phyloP scores from a whole-genome alignment of 2,329 filamentous ascomycete genomes.

The Botrytis hyacinthi region DNA sequence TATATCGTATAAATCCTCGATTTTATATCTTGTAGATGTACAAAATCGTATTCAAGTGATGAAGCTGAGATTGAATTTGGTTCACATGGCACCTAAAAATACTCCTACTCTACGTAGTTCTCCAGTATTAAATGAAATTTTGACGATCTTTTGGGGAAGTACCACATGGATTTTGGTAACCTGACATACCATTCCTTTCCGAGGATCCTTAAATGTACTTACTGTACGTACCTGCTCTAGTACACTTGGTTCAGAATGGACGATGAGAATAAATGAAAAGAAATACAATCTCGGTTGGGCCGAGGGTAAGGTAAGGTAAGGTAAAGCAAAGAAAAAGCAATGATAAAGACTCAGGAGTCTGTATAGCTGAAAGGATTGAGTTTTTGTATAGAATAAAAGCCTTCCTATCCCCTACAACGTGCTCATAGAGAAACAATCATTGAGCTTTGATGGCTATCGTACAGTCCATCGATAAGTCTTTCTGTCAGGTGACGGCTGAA shows the following conservation, averaged over 20 bases:
- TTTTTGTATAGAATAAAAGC: not conserved
- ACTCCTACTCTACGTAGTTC: not conserved
- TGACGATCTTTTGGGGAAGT: slow-evolving; percentile 1
- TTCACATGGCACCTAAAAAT: not conserved
- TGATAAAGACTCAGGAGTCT: not conserved
- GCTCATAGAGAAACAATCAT: not conserved
- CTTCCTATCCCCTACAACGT: not conserved
- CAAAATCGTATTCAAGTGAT: not conserved
- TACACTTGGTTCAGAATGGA: not conserved
- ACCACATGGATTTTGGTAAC: not conserved
- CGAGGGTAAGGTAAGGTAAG: not conserved
- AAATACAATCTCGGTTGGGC: not conserved
- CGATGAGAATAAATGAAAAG: not conserved
- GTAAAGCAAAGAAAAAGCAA: not conserved
- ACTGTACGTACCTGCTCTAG: not conserved
- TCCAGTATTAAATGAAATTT: not conserved
- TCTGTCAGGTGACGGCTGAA: too few relatives aligned
- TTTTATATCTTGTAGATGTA: not conserved
- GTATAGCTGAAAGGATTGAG: not conserved
- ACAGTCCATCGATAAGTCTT: not conserved
- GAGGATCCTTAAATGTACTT: not conserved
- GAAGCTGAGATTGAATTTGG: not conserved
- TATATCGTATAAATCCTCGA: not conserved
- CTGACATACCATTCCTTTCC: not conserved
- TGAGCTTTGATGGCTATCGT: not conserved